Base-by-base conservation (phyloP, 2,329 filamentous ascomycete species). In the Botrytis aclada region DNA sequence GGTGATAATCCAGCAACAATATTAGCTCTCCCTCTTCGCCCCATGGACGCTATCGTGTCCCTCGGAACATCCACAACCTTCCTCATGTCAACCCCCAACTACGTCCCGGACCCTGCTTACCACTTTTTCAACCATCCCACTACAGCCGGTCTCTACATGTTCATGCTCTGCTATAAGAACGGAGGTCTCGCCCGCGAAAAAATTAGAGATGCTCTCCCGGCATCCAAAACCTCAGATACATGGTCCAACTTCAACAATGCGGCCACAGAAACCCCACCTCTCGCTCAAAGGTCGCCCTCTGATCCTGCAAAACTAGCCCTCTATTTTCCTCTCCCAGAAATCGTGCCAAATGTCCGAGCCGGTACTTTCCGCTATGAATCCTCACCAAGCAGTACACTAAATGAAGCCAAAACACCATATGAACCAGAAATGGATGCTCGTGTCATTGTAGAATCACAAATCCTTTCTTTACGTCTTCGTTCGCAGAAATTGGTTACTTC, bases 91-190 rank as follows among this genome's bases (percentile, higher is more conserved):
- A 98, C 96, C 7, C 90, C 93, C n/a, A 87, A 89, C 78, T 98
- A 97, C 86, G 91, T 91, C 81, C 94, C 96, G 3, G 92, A 98
- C 80, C 93, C 94, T 4, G 89, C 92, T 10, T 97, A 97, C 80
- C 96, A 99, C 85, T 97, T 98, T 86, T 97, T 98, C 88, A 97
- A 98, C 85, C 95, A 98, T 83, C 96, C 96, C 1, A 96, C 94
- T 62, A 97, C 94, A 0, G 85, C 90, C 0, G 94, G 93, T 1
- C 88, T 98, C 74, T 98, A 97, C 87, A 98, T 99, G 96, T 98
- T 99, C 84, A 99, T 99, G 96, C 89, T 99, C 51, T 99, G 96
- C 87, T 99, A 98, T 86, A 98, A 98, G 84, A 99, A 99, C 83
- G 96, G 96, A 77, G 94, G 94, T 3, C 89, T 98, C 1, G 95